Evolutionary conservation across 2,329 filamentous ascomycete species (phyloP).

Genomic region (Monosporascus ibericus): DNA sequence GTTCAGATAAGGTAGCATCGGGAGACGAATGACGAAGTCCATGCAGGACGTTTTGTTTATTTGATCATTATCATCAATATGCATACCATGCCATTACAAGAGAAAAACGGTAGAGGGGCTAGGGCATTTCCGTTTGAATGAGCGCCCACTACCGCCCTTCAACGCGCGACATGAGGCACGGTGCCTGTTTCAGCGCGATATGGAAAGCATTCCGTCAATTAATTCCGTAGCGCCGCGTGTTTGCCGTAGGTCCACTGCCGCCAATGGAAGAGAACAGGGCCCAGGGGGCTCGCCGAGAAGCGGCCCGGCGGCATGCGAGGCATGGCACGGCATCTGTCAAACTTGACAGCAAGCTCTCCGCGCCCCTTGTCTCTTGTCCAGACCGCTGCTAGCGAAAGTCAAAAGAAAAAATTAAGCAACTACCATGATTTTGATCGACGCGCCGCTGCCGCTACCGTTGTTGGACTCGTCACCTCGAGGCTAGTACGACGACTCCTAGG

Average conservation of each 20-base stretch:
- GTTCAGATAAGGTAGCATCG: not conserved
- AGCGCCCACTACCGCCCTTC: no score
- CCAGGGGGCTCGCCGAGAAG: not conserved
- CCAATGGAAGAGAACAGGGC: not conserved
- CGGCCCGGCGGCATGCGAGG: not conserved
- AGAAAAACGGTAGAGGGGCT: not conserved
- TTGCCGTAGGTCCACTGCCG: not conserved
- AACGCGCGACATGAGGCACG: not conserved
- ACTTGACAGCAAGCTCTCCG: not conserved
- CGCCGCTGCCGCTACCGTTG: no score
- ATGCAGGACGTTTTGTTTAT: not conserved
- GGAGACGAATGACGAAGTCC: not conserved
- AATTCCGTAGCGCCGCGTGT: not conserved
- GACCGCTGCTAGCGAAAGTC: no score
- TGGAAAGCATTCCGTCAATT: not conserved
- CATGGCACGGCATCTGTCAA: not conserved
- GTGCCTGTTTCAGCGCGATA: not conserved
- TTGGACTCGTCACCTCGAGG: no score
- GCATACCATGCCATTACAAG: not conserved
- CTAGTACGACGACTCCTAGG: no score
- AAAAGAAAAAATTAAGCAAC: no score
- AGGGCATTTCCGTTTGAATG: not conserved
- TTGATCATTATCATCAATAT: not conserved
- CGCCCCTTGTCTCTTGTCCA: no score
- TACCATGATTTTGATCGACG: no score